Base-by-base conservation (phyloP, 2,329 filamentous ascomycete species). In the Ceratocystis lukuohia region DNA sequence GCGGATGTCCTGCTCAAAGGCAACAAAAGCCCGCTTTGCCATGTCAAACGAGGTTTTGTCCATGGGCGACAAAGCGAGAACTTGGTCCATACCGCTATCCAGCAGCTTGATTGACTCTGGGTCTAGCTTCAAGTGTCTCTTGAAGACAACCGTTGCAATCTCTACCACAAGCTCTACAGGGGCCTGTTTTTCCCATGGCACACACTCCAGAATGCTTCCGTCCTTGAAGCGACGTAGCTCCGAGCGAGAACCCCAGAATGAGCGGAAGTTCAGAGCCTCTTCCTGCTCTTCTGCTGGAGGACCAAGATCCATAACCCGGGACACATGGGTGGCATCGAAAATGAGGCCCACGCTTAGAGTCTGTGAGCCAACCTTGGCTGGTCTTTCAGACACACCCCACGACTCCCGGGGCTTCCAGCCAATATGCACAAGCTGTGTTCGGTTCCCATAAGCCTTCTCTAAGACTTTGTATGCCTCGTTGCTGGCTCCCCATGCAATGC, bases 191-290 rank as follows among this genome's bases (percentile, higher is more conserved):
- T 80, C 80, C 94, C 94, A 99, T 22, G 96, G 87, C 37, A 97
- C 79, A 72, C 89, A 96, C 75, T 99, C 95, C 7, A 91, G 81
- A 70, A 99, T 96, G 71, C 88, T 93, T 25, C 94, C 94, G 72
- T 97, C 91, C 71, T 92, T 95, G 79, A 99, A 99, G 22, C 94
- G 88, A 70, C 94, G 85, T 59, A 99, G 80, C 74, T 99, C 94
- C 1, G 94, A 84, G 74, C 94, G 96, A 8, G 93, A 88, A 5
- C 93, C 94, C 94, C 95, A 99, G 74, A 99, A 97, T 44, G 87
- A 84, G 45, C 90, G 88, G 74, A 96, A 99, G 41, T 81, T 82
- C 8, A 86, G 85, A 28, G 91, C 88, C 69, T 91, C 89, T 69
- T 88, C 86, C 75, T 93, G 91, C 68, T 94, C 84, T 73, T 97